Percentiles rank a stretch among this genome's conserved stretches.
phyloP scores from a whole-genome alignment of 352 stramenopile genomes.

The Phytopythium vexans region DNA sequence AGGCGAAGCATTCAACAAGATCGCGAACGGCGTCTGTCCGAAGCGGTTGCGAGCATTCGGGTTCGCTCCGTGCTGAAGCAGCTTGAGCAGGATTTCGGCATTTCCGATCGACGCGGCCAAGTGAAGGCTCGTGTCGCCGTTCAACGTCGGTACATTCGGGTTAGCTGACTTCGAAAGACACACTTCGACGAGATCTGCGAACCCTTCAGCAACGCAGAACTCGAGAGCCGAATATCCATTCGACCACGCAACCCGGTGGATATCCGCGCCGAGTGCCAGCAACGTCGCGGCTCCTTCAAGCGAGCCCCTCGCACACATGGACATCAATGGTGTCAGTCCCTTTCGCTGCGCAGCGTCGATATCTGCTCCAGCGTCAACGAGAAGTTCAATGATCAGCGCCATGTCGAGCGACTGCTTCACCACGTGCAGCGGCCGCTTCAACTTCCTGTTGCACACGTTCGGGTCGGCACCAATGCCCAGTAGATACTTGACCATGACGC shows the following conservation, averaged over 20 bases:
- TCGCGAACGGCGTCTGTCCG: constrained; percentile 56
- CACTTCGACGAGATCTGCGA: constrained; percentile 57
- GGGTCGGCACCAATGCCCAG: constrained; percentile 41
- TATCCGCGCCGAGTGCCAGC: constrained; percentile 63
- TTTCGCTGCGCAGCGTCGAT: constrained; percentile 61
- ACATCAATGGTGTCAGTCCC: constrained; percentile 78
- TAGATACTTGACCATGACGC: constrained; percentile 63
- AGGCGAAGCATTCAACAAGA: constrained; percentile 41
- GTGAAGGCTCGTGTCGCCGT: constrained; percentile 75
- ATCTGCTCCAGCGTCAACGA: constrained; percentile 52
- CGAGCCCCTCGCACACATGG: constrained; percentile 55
- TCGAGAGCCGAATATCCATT: constrained; percentile 70
- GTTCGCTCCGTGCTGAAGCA: constrained; percentile 56
- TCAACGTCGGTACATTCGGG: constrained; percentile 53
- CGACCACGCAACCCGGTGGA: constrained; percentile 65
- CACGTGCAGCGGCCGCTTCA: constrained; percentile 65
- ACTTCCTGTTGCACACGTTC: constrained; percentile 58
- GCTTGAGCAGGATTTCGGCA: constrained; percentile 42
- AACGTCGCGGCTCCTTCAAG: constrained; percentile 71
- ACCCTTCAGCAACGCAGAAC: constrained; percentile 41
- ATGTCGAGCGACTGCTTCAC: constrained; percentile 53
- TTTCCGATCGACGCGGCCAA: constrained; percentile 44
- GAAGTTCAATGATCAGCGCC: constrained; percentile 56
- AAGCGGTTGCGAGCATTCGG: constrained; percentile 66
- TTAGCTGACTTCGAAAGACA: constrained; percentile 64